These are phyloP conservation scores for Adansonia rubrostipa DNA, from an alignment of 441 rosid species.

Conservation along the genomic window DNA sequence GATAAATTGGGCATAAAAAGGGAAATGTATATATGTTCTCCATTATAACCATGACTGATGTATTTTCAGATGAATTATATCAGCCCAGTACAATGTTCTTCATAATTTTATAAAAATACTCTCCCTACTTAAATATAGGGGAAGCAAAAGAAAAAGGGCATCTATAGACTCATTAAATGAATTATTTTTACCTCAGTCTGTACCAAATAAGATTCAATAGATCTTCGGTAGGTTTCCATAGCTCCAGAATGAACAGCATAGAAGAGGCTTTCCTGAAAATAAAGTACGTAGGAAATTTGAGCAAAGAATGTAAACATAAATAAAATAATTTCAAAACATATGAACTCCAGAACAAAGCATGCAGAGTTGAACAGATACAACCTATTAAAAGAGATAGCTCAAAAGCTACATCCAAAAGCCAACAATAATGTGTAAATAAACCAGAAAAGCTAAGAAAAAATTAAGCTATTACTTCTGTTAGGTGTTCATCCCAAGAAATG, in stretches of 20 bases:
- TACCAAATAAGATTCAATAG: slow-evolving; percentile 75
- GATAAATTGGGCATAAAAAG: background rate
- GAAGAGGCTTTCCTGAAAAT: slow-evolving; percentile 90
- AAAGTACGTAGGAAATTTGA: slow-evolving; percentile 28
- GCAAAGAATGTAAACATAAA: background rate
- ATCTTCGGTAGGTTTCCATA: slow-evolving; percentile 74
- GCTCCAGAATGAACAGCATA: slow-evolving; percentile 90
- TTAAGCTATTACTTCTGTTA: slow-evolving; percentile 70
- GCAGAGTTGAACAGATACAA: slow-evolving; percentile 9
- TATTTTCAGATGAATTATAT: slow-evolving; percentile 9
- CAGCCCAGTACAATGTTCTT: slow-evolving; percentile 11
- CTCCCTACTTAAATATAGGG: slow-evolving; percentile 15
- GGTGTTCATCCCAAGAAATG: slow-evolving; percentile 70
- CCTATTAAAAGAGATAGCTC: slow-evolving; percentile 10
- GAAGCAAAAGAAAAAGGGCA: slow-evolving; percentile 21
- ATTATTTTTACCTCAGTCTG: slow-evolving; percentile 65
- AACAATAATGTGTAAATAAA: slow-evolving; percentile 19
- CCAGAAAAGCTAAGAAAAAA: slow-evolving; percentile 18
- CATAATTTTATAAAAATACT: background rate
- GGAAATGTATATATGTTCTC: background rate
- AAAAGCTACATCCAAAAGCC: slow-evolving; percentile 21
- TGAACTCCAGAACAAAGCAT: slow-evolving; percentile 7
- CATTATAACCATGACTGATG: background rate
- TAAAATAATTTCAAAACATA: slow-evolving; percentile 7
- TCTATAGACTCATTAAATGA: slow-evolving; percentile 23